A percentile compares a stretch with the other conserved stretches of the same genome.
These are phyloP conservation scores for Hemileccinum rubropunctum DNA, from an alignment of 768 basidiomycete species.

Conservation along the genomic window DNA sequence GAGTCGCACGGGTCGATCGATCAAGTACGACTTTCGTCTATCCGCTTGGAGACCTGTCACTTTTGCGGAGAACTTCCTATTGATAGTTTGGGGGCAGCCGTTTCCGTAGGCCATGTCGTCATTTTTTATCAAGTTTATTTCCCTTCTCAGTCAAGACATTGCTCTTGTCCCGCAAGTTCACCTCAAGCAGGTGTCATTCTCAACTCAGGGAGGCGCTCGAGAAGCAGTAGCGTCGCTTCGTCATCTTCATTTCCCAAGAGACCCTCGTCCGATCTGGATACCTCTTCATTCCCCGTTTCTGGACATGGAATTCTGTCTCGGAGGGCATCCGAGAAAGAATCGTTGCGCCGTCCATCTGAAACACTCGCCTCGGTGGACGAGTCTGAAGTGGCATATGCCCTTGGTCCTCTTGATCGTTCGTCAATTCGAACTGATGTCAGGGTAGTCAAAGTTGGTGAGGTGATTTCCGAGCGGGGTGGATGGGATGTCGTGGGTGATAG, in stretches of 20 bases:
- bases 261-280: constrained; percentile 41
- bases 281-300: constrained; percentile 70
- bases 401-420: constrained; percentile 36
- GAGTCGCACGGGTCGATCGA: constrained; percentile 57
- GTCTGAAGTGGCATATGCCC: constrained; percentile 21
- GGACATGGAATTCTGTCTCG: constrained; percentile 77
- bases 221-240: constrained; percentile 57
- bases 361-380: constrained; percentile 37
- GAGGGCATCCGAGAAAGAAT: constrained; percentile 68
- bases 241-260: constrained; percentile 48
- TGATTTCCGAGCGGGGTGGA: constrained; percentile 69
- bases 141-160: constrained; percentile 56
- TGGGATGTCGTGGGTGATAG: constrained; percentile 66
- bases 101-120: constrained; percentile 64
- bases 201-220: constrained; percentile 53
- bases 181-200: constrained; percentile 45
- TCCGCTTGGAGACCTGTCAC: constrained; percentile 55
- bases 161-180: constrained; percentile 59
- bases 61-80: constrained; percentile 67
- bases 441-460: constrained; percentile 50
- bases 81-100: constrained; percentile 63
- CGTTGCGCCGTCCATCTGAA: constrained; percentile 49
- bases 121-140: constrained; percentile 63
- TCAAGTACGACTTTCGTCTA: constrained; percentile 57
- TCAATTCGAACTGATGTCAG: constrained; percentile 48